phyloP scores from a whole-genome alignment of 176 grass and related monocot genomes.

The Phyllostachys edulis region DNA sequence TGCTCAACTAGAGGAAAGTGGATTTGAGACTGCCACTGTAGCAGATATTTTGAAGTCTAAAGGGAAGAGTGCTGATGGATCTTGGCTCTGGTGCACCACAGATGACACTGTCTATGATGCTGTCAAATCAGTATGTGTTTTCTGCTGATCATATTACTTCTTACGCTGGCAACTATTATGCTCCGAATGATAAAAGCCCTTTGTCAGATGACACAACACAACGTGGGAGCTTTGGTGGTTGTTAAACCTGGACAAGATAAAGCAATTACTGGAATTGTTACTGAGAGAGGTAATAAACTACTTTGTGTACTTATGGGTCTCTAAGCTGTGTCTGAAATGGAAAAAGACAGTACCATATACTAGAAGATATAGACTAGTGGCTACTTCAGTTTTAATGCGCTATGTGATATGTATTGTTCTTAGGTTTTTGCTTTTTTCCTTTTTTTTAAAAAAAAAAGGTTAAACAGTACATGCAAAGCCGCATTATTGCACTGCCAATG shows the following conservation, averaged over 20 bases:
- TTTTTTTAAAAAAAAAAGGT: neutral
- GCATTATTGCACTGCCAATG: neutral
- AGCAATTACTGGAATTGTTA: constrained; percentile 85
- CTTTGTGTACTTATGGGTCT: neutral
- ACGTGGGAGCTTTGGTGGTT: constrained; percentile 94
- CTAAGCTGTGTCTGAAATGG: neutral
- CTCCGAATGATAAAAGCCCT: constrained; percentile 8
- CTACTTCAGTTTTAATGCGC: neutral
- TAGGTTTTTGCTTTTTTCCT: neutral
- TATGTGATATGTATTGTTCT: neutral
- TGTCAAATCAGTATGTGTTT: constrained; percentile 78
- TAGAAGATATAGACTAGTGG: neutral
- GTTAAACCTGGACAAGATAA: constrained; percentile 80
- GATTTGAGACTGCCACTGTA: constrained; percentile 88
- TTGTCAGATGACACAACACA: constrained; percentile 92
- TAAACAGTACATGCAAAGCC: neutral
- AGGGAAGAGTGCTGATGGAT: constrained; percentile 93
- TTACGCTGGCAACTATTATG: neutral
- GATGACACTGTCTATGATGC: constrained; percentile 91
- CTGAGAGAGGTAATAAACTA: constrained; percentile 80
- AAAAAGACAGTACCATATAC: neutral
- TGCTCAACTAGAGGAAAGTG: constrained; percentile 66
- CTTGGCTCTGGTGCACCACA: constrained; percentile 96
- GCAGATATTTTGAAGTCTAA: constrained; percentile 78
- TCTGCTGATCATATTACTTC: neutral